Conservation (phyloP, 192 early-diverging fungal genomes). For the Coemansia sp. region DNA sequence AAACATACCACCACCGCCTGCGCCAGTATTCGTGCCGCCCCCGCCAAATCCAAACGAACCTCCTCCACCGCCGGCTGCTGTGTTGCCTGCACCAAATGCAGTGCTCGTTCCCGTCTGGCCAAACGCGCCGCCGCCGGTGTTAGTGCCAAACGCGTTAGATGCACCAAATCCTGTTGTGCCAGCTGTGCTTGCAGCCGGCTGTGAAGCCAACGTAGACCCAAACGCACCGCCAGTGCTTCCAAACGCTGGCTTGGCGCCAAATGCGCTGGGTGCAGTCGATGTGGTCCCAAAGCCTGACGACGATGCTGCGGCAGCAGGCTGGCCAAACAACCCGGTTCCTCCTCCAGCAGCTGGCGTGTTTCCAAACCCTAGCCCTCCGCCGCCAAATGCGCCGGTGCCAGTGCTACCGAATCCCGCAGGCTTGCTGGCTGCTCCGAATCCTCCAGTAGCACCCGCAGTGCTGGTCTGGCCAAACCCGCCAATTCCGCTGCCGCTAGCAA, state of each 20-base stretch:
- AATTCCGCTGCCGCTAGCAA: slow-evolving; percentile 12
- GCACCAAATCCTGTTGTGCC: slow-evolving; percentile 11
- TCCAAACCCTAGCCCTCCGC: slow-evolving; percentile 11
- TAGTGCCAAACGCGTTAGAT: slow-evolving; percentile 11
- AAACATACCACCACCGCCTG: slow-evolving; percentile 12
- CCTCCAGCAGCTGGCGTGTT: slow-evolving; percentile 2
- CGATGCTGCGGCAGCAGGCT: slow-evolving; percentile 6
- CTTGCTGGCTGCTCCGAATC: slow-evolving; percentile 19
- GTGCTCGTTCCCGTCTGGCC: slow-evolving; percentile 17
- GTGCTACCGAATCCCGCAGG: slow-evolving; percentile 8
- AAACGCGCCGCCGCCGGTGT: slow-evolving; percentile 21
- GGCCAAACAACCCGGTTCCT: slow-evolving; percentile 29
- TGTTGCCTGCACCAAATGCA: slow-evolving; percentile 33
- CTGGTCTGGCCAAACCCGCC: slow-evolving; percentile 14
- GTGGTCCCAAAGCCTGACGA: slow-evolving; percentile 34
- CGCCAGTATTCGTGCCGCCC: slow-evolving; percentile 17
- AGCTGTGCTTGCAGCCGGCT: slow-evolving; percentile 19
- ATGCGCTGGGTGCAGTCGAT: slow-evolving; percentile 1
- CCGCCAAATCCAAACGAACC: slow-evolving; percentile 20
- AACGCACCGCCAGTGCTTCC: slow-evolving; percentile 17
- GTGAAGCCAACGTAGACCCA: slow-evolving; percentile 3
- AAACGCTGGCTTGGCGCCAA: slow-evolving; percentile 16
- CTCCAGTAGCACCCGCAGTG: not conserved
- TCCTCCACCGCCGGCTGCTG: slow-evolving; percentile 17
- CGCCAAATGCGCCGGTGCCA: slow-evolving; percentile 5